Percentiles rank a stretch among this genome's conserved stretches.
Evolutionary conservation across 495 filamentous ascomycete genomes (phyloP).

Genomic region (Jackrogersella minutella): DNA sequence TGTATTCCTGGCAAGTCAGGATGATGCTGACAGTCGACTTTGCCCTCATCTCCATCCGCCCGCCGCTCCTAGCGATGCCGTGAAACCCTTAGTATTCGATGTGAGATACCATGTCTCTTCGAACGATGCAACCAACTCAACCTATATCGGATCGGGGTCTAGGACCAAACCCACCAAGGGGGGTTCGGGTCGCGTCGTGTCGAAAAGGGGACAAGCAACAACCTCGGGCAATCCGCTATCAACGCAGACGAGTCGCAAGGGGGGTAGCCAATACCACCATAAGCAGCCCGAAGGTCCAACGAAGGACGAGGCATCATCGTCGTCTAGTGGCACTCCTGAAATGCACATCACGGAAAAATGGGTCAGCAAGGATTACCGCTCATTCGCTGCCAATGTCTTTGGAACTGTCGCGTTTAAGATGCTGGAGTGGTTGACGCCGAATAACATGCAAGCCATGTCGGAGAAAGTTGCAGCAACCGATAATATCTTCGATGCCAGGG

Average conservation of each 20-base stretch:
- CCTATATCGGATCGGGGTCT: constrained; percentile 1
- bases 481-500: constrained; percentile 4
- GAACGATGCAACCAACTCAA: constrained; percentile 16
- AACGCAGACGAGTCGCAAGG: constrained; percentile 20
- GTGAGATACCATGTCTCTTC: constrained; percentile 39
- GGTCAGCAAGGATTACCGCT: constrained; percentile 77
- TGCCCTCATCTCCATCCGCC: constrained; percentile 64
- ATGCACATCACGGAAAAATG: constrained; percentile 54
- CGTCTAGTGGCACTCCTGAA: constrained; percentile 6
- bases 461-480: constrained; percentile 35
- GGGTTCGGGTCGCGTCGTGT: neutral
- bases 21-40: constrained; percentile 76
- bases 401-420: constrained; percentile 79
- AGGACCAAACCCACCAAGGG: constrained; percentile 19
- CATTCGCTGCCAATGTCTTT: constrained; percentile 84
- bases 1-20: constrained; percentile 77
- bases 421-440: constrained; percentile 78
- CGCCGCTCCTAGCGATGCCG: constrained; percentile 49
- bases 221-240: neutral
- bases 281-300: constrained; percentile 25
- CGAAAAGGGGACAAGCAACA: constrained; percentile 7
- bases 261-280: constrained; percentile 26
- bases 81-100: constrained; percentile 49
- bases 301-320: neutral
- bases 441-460: constrained; percentile 54